Evolutionary conservation across 148 eudicot species (phyloP).

Genomic region (Suaeda aralocaspica): DNA sequence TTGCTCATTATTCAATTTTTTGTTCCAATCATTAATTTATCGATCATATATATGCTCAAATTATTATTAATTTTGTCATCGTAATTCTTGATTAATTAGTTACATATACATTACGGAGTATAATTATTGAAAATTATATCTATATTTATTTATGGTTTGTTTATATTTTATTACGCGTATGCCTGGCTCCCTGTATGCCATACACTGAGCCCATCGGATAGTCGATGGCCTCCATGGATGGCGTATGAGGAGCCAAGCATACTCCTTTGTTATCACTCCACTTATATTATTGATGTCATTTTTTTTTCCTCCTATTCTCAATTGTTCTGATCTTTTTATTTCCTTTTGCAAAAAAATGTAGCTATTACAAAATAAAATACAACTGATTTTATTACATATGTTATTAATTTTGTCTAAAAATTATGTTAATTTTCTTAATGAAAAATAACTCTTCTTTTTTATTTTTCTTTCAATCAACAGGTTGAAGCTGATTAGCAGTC

Average conservation of each 20-base stretch:
- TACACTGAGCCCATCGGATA: constrained; percentile 28
- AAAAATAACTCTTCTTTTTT: not conserved
- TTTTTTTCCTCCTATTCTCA: too few species aligned
- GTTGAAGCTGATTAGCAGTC: not conserved
- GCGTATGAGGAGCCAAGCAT: constrained; percentile 55
- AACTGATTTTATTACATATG: too few species aligned
- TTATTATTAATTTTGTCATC: not conserved
- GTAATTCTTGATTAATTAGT: not conserved
- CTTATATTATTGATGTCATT: too few species aligned
- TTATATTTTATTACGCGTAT: constrained; percentile 14
- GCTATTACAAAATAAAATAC: too few species aligned
- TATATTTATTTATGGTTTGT: not conserved
- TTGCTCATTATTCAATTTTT: too few species aligned
- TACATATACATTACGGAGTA: not conserved
- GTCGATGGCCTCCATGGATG: constrained; percentile 36
- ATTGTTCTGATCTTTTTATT: not conserved
- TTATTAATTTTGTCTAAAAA: not conserved
- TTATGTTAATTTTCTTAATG: not conserved
- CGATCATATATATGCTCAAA: too few species aligned
- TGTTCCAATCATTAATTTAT: too few species aligned
- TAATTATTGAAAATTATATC: not conserved
- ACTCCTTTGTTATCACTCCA: constrained; percentile 9
- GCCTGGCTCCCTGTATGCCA: constrained; percentile 58
- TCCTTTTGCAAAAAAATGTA: not conserved
- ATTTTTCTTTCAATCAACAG: not conserved